Percentiles rank a stretch among this genome's conserved stretches.
These are phyloP conservation scores for Colletotrichum sansevieriae DNA, from an alignment of 2,329 filamentous ascomycete species.

Conservation along the genomic window DNA sequence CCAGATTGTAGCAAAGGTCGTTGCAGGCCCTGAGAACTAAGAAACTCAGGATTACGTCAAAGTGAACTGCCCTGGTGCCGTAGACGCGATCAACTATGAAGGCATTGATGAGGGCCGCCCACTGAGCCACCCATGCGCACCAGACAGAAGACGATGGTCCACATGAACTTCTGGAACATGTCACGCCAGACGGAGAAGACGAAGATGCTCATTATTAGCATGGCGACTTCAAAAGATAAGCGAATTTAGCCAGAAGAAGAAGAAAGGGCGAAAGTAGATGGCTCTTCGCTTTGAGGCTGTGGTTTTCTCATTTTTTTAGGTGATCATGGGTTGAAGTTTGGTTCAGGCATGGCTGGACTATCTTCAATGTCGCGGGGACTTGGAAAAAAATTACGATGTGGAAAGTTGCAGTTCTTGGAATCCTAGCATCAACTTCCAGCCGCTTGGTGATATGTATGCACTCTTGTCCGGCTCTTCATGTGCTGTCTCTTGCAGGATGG, in stretches of 20 bases:
- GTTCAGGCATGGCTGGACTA: not conserved
- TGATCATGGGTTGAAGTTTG: not conserved
- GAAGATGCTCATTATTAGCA: slow-evolving; percentile 1
- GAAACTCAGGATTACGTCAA: not conserved
- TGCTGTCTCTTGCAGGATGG: too few relatives aligned
- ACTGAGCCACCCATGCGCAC: slow-evolving; percentile 9
- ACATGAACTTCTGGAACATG: slow-evolving; percentile 2
- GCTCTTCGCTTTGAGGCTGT: slow-evolving; percentile 4
- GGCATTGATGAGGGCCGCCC: slow-evolving; percentile 16
- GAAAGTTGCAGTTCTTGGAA: too few relatives aligned
- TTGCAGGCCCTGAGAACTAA: not conserved
- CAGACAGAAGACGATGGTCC: slow-evolving; percentile 13
- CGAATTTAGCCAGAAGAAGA: slow-evolving; percentile 9
- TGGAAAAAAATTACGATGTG: too few relatives aligned
- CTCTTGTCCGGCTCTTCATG: too few relatives aligned
- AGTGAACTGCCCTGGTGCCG: not conserved
- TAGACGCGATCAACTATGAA: slow-evolving; percentile 20
- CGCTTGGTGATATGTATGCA: too few relatives aligned
- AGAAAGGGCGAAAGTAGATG: slow-evolving; percentile 12
- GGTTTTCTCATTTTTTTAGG: not conserved
- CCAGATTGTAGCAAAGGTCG: slow-evolving; percentile 1
- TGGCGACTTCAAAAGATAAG: slow-evolving; percentile 10
- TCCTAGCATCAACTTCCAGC: too few relatives aligned
- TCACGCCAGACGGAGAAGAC: slow-evolving; percentile 11
- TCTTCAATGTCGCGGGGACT: too few relatives aligned